phyloP scores from a whole-genome alignment of 208 protist species.

The Histomonas meleagridis region DNA sequence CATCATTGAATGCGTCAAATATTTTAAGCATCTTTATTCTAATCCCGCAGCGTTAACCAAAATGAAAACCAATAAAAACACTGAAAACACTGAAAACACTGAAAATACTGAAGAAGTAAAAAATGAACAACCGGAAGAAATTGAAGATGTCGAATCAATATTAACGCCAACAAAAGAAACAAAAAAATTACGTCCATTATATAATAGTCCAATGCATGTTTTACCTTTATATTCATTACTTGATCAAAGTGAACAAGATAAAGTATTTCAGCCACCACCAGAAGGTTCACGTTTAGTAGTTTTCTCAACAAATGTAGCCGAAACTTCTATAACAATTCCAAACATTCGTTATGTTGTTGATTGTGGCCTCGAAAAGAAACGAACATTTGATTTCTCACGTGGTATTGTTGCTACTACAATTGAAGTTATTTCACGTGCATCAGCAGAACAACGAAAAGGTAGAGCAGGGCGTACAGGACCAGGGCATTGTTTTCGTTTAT shows the following conservation, averaged over 20 bases:
- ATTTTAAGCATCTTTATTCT: slow-evolving; percentile 53
- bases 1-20: slow-evolving; percentile 70
- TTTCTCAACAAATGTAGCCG: slow-evolving; percentile 98
- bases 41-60: not conserved
- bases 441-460: slow-evolving; percentile 63
- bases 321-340: slow-evolving; percentile 98
- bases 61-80: not conserved
- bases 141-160: slow-evolving; percentile 32
- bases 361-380: not conserved
- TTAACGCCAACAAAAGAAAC: too few relatives aligned
- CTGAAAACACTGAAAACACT: slow-evolving; percentile 5
- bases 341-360: slow-evolving; percentile 46
- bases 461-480: slow-evolving; percentile 65
- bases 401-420: slow-evolving; percentile 46
- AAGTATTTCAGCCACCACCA: slow-evolving; percentile 52
- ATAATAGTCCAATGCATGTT: slow-evolving; percentile 64
- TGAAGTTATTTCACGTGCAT: slow-evolving; percentile 62
- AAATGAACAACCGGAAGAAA: not conserved
- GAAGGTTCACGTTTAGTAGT: slow-evolving; percentile 71
- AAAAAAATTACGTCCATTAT: too few relatives aligned
- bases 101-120: not conserved
- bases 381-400: not conserved
- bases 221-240: slow-evolving; percentile 93
- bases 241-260: slow-evolving; percentile 72
- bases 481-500: slow-evolving; percentile 71